Base-by-base conservation (phyloP, 2,329 filamentous ascomycete species). In the Acephala macrosclerotiorum region DNA sequence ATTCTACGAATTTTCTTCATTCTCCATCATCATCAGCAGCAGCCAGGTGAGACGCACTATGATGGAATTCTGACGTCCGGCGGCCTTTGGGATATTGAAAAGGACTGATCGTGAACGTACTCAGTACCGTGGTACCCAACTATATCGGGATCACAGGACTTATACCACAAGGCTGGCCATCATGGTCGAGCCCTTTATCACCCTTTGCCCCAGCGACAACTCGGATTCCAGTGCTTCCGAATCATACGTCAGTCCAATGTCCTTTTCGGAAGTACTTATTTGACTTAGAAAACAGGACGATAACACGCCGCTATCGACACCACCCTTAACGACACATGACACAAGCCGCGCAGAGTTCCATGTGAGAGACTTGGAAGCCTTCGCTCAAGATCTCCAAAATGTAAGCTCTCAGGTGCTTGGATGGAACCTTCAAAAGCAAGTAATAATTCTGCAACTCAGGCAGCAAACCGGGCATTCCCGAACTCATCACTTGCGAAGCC, bases 381-480 rank as follows among this genome's bases (percentile, higher is more conserved):
- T 66, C 45, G 60, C 64, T 7, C 42, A 45, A 56, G 60, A 63
- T 51, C 49, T 66, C 18, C 64, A 66, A 35, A 60, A 45, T 51
- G 64, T 66, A 38, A 22, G 56, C 14, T 36, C 25, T 40, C 16
- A 3, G 25, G 7, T n/a, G n/a, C n/a, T n/a, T n/a, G n/a, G n/a
- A n/a, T n/a, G n/a, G n/a, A n/a, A n/a, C n/a, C n/a, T n/a, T n/a
- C n/a, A n/a, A n/a, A n/a, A n/a, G n/a, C n/a, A n/a, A n/a, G n/a
- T n/a, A n/a, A n/a, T n/a, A n/a, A n/a, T n/a, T n/a, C n/a, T n/a
- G n/a, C n/a, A n/a, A n/a, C n/a, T n/a, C 36, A 73, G 70, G 69
- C 71, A 60, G 69, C 70, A 25, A 62, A 64, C 51, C 66, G 71
- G 36, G 71, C 69, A 8, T 71, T 73, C 18, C 71, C 71, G 26